Base-by-base conservation (phyloP, 2,329 filamentous ascomycete genomes). In the Aspergillus arachidicola region DNA sequence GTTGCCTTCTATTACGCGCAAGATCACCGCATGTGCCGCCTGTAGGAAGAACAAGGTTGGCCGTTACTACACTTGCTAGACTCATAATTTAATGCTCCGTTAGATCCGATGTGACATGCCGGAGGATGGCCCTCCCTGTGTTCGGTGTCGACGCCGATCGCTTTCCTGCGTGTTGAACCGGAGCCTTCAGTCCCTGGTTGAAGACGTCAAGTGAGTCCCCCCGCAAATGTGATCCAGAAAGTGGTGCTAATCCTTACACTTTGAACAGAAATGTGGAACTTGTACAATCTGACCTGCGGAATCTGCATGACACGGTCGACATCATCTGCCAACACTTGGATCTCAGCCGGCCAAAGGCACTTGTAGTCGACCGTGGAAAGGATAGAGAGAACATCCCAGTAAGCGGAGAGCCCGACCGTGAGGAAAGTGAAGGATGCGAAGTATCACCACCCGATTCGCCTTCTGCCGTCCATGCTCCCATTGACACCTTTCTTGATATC, bases 51-150 rank as follows among this genome's bases (percentile, higher is more conserved):
- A 41, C 19, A 41, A 41, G 38, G 38, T 41, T n/a, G 2, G 38
- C 7, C 16, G 6, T 41, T n/a, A 7, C 16, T 41, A 3, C 38
- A 41, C 16, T 41, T n/a, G 16, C 19, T 41, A 9, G 19, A 9
- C 19, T 7, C 38, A 7, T 6, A n/a, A n/a, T 7, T 7, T 41
- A 41, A 41, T n/a, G 16, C 19, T 10, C 16, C 38, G 16, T n/a
- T 41, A 84, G 75, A 78, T 78, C 64, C 82, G 82, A 74, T 83
- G 82, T 71, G 78, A 83, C 32, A 83, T 84, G 81, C 67, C 67
- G 11, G 75, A 78, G 16, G 38, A 41, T 58, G 79, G 80, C 11
- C 81, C 82, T 43, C 82, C 82, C 2, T 84, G 82, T 67, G 78
- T 78, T 59, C 72, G 82, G 58, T 84, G 82, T 67, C 73, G 78